These are phyloP conservation scores for Plasmodium falciparum DNA, from an alignment of 169 alveolate species.

Conservation along the genomic window DNA sequence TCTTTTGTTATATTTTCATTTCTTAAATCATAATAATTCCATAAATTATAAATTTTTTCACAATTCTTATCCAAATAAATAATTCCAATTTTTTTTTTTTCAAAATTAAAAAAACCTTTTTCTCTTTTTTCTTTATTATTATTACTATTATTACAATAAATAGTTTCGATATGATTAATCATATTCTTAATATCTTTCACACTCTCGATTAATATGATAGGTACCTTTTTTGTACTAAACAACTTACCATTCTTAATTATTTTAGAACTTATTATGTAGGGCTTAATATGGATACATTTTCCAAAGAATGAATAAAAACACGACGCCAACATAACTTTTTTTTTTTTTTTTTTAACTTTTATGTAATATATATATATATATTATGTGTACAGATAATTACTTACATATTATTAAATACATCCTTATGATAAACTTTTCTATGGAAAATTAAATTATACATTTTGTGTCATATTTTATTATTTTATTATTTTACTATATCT, in stretches of 20 bases:
- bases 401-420: neutral
- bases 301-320: neutral
- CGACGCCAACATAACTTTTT: neutral
- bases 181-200: conserved; percentile 36
- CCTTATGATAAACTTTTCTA: too few relatives aligned
- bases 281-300: too few relatives aligned
- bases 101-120: conserved; percentile 14
- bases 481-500: too few relatives aligned
- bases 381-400: neutral
- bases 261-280: too few relatives aligned
- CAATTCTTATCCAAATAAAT: conserved; percentile 22
- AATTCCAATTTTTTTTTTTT: conserved; percentile 34
- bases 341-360: neutral
- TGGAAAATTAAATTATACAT: too few relatives aligned
- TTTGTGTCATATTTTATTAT: too few relatives aligned
- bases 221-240: conserved; percentile 37
- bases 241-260: too few relatives aligned
- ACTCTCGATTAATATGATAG: conserved; percentile 23
- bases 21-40: conserved; percentile 30
- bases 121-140: conserved; percentile 9
- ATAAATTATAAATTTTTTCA: conserved; percentile 26
- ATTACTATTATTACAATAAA: neutral
- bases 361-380: neutral
- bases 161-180: conserved; percentile 43
- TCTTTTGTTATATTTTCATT: neutral